These are phyloP conservation scores for Boletus vinaceobasis DNA, from an alignment of 768 basidiomycete genomes.

Conservation along the genomic window DNA sequence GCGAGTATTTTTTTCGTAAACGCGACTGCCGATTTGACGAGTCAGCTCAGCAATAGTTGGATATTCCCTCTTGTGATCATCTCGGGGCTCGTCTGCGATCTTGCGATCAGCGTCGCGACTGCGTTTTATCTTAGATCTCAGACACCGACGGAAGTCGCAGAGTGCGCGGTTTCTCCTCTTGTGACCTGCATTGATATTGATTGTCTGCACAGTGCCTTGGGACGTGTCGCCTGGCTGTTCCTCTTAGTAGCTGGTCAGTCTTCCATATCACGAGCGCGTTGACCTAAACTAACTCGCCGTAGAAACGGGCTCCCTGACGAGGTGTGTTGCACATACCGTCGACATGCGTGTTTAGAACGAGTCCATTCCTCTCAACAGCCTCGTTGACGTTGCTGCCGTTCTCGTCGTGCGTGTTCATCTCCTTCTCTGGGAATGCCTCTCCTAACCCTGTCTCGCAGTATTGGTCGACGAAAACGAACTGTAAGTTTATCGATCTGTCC, in stretches of 20 bases:
- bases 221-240: not conserved
- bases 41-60: conserved; percentile 13
- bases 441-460: conserved; percentile 6
- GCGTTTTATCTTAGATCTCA: conserved; percentile 9
- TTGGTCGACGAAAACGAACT: conserved; percentile 12
- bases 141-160: not conserved
- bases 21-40: not conserved
- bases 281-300: not conserved
- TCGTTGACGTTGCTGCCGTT: conserved; percentile 4
- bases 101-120: conserved; percentile 8
- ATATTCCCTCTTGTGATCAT: conserved; percentile 18
- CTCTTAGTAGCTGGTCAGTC: conserved; percentile 13
- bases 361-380: not conserved
- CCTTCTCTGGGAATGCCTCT: not conserved
- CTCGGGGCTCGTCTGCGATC: conserved; percentile 17
- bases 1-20: conserved; percentile 17
- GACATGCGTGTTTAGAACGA: not conserved
- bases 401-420: conserved; percentile 10
- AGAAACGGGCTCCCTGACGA: conserved; percentile 16
- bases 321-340: conserved; percentile 2
- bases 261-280: not conserved
- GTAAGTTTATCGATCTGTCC: not conserved
- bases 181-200: not conserved
- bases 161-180: conserved; percentile 5
- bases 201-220: conserved; percentile 1